Percentiles rank a stretch among this genome's conserved stretches.
Conservation (phyloP, 2,329 filamentous ascomycete genomes). For the Zelopaecilomyces penicillatus region DNA sequence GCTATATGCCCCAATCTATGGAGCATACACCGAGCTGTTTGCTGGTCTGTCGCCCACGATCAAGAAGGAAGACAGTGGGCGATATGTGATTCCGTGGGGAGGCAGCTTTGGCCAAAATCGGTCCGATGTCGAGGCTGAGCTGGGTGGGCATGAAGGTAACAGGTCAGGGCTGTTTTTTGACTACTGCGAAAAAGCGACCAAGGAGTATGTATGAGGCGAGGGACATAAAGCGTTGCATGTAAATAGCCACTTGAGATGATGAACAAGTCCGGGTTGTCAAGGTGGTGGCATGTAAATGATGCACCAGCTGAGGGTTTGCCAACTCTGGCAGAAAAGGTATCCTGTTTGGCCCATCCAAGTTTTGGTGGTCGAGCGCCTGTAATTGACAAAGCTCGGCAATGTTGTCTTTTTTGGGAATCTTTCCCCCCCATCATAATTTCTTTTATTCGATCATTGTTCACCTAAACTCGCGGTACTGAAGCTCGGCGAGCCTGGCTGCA, state of each 20-base stretch:
- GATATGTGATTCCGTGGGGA: constrained; percentile 5
- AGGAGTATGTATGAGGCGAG: background rate
- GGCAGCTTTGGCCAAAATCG: constrained; percentile 5
- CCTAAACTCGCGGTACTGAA: constrained; percentile 4
- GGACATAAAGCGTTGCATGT: too few relatives aligned
- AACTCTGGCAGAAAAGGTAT: too few relatives aligned
- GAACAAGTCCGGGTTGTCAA: too few relatives aligned
- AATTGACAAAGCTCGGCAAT: too few relatives aligned
- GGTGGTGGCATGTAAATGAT: too few relatives aligned
- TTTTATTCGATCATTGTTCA: background rate
- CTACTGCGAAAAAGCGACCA: constrained; percentile 4
- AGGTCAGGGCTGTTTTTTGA: constrained; percentile 5
- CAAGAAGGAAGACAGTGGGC: constrained; percentile 19
- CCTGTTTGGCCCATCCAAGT: too few relatives aligned
- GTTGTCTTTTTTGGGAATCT: too few relatives aligned
- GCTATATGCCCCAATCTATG: constrained; percentile 24
- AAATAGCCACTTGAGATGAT: too few relatives aligned
- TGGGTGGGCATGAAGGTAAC: background rate
- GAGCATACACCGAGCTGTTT: constrained; percentile 41
- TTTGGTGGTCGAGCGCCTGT: too few relatives aligned
- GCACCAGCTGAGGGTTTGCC: too few relatives aligned
- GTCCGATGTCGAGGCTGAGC: constrained; percentile 1
- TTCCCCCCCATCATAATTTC: too few relatives aligned
- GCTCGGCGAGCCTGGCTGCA: background rate
- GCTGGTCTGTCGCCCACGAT: constrained; percentile 36